Base-by-base conservation (phyloP, 345 rosid species). In the Rhizophora apiculata region DNA sequence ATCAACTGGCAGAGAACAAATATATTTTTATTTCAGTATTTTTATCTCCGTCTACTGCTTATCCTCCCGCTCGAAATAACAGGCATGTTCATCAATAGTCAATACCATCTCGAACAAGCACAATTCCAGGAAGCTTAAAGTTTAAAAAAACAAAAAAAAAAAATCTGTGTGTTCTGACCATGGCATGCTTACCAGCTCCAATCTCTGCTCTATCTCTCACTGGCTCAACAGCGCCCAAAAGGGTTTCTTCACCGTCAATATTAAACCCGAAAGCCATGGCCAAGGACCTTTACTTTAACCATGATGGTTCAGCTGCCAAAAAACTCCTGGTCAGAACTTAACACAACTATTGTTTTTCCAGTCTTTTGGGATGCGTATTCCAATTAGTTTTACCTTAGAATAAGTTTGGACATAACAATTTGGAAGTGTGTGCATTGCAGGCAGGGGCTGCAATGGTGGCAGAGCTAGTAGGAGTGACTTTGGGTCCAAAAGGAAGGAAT, bases 401-500 rank as follows among this genome's bases (percentile, higher is more conserved):
- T 43, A 15, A 43, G 49, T 43, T 43, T 15, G 49, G 49, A 43
- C 18, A 43, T 32, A 22, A 15, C 19, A 21, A 60, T 22, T 34
- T 27, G 56, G 46, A 43, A 32, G 54, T 34, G 49, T 32, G 74
- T 64, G 48, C 72, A 72, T 48, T 79, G 83, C 81, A 92, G 97
- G 88, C 85, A 20, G 98, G 98, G 21, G 92, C 86, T 72, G 77
- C 86, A 76, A 66, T 84, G 85, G 97, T 93, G 78, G 96, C 97
- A 5, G 87, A 83, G 84, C 84, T 93, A 11, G 74, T 93, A 30
- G 97, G 98, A n/a, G 90, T 91, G 60, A 93, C 98, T 52, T 78
- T 93, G 74, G 98, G 98, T 67, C 98, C 98, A 34, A 91, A 88
- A 75, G 98, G 98, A 67, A 85, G 98, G 76, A 93, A 93, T 75